phyloP scores from a whole-genome alignment of 768 basidiomycete genomes.

The Lactifluus rugatus region DNA sequence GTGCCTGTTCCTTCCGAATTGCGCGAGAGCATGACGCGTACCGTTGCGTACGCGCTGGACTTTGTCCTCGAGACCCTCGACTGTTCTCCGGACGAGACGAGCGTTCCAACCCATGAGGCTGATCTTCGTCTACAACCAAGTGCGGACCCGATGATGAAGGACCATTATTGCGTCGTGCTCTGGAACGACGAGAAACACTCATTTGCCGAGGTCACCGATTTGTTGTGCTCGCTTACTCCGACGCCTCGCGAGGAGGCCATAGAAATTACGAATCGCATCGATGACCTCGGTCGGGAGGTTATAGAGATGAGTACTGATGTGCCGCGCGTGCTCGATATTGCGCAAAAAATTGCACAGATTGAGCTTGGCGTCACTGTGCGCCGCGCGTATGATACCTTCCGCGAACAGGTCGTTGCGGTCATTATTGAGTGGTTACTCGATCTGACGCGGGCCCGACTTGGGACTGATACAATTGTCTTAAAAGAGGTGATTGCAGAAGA shows the following conservation, averaged over 20 bases:
- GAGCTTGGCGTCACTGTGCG: conserved; percentile 89
- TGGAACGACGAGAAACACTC: conserved; percentile 99
- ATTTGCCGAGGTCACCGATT: conserved; percentile 73
- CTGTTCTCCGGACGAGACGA: conserved; percentile 69
- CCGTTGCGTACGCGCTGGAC: conserved; percentile 69
- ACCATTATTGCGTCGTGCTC: conserved; percentile 71
- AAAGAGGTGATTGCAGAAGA: conserved; percentile 67
- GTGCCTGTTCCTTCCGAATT: conserved; percentile 52
- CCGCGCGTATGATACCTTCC: conserved; percentile 77
- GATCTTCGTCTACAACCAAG: conserved; percentile 67
- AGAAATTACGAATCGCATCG: conserved; percentile 49
- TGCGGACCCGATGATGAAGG: conserved; percentile 69
- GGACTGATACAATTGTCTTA: conserved; percentile 54
- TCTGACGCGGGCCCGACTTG: conserved; percentile 62
- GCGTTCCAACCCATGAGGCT: conserved; percentile 54
- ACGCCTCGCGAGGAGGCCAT: conserved; percentile 49
- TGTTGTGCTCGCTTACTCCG: conserved; percentile 48
- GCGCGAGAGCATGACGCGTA: conserved; percentile 62
- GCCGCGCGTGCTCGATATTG: conserved; percentile 58
- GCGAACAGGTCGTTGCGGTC: conserved; percentile 74
- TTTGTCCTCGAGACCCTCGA: conserved; percentile 78
- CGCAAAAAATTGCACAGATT: conserved; percentile 71
- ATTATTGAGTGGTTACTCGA: conserved; percentile 84
- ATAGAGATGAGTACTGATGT: conserved; percentile 60
- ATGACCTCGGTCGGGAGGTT: conserved; percentile 73